Conservation (phyloP, 495 filamentous ascomycete species). For the Lasiosphaeria ovina region DNA sequence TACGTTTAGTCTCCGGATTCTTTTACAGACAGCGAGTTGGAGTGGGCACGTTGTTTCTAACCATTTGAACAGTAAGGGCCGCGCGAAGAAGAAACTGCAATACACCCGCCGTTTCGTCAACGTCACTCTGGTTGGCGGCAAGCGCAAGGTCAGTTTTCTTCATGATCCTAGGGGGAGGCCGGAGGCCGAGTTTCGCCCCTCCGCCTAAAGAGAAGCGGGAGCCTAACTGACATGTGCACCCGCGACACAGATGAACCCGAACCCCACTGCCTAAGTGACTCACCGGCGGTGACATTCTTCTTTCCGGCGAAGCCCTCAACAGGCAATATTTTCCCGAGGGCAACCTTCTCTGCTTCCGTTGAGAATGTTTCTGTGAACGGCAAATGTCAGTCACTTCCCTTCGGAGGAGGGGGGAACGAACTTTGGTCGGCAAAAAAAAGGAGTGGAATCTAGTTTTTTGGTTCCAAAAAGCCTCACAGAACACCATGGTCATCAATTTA, state of each 20-base stretch:
- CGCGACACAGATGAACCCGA: constrained; percentile 48
- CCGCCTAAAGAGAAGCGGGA: background rate
- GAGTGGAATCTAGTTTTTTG: background rate
- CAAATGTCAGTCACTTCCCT: constrained; percentile 3
- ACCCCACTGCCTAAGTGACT: constrained; percentile 44
- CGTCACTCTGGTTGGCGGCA: constrained; percentile 97
- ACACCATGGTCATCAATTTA: background rate
- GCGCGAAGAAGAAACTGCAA: constrained; percentile 93
- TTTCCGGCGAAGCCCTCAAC: constrained; percentile 10
- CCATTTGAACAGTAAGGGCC: constrained; percentile 64
- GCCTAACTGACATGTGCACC: background rate
- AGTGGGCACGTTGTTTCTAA: constrained; percentile 14
- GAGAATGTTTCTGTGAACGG: constrained; percentile 8
- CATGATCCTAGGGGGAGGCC: background rate
- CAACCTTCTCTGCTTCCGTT: background rate
- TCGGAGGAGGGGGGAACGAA: constrained; percentile 1
- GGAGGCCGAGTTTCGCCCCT: background rate
- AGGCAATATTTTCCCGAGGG: background rate
- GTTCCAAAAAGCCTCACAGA: background rate
- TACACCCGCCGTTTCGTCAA: constrained; percentile 99
- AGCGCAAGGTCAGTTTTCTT: constrained; percentile 77
- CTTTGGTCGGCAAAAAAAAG: background rate
- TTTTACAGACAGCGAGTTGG: background rate
- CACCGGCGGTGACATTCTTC: constrained; percentile 16
- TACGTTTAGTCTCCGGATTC: constrained; percentile 16